phyloP scores from a whole-genome alignment of 2,329 filamentous ascomycete species.

The Immersiporthe knoxdaviesiana region DNA sequence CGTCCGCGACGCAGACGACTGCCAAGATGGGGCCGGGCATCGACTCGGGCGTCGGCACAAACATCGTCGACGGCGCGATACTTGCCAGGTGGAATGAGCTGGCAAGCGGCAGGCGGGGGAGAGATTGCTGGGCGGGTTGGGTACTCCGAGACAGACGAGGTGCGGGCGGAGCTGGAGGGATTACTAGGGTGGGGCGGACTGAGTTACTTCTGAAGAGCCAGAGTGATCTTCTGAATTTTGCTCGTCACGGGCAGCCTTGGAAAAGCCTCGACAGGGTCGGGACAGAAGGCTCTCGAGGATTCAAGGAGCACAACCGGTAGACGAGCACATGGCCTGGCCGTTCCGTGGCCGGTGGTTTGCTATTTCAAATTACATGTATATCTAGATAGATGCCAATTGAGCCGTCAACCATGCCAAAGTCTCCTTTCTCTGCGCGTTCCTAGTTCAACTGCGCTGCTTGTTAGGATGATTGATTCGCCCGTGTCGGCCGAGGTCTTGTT shows the following conservation, averaged over 20 bases:
- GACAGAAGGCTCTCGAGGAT: neutral
- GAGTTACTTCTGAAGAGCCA: conserved; percentile 50
- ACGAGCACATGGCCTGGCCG: neutral
- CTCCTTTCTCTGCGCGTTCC: neutral
- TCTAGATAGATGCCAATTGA: neutral
- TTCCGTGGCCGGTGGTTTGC: neutral
- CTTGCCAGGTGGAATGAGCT: conserved; percentile 77
- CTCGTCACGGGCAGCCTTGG: neutral
- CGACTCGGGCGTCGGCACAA: conserved; percentile 62
- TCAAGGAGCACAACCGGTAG: neutral
- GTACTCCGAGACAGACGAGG: conserved; percentile 63
- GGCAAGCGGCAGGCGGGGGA: conserved; percentile 67
- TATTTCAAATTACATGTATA: neutral
- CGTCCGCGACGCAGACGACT: conserved; percentile 48
- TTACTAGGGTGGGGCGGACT: conserved; percentile 67
- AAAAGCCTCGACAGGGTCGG: neutral
- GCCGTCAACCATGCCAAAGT: neutral
- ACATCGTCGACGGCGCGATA: conserved; percentile 78
- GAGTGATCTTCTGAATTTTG: no score
- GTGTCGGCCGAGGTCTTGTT: neutral
- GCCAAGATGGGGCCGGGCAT: conserved; percentile 51
- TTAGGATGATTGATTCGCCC: neutral
- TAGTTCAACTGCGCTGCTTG: neutral
- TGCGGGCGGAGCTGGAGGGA: conserved; percentile 70
- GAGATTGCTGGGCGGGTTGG: conserved; percentile 79